Conservation (phyloP, 441 rosid species). For the Corymbia citriodora region DNA sequence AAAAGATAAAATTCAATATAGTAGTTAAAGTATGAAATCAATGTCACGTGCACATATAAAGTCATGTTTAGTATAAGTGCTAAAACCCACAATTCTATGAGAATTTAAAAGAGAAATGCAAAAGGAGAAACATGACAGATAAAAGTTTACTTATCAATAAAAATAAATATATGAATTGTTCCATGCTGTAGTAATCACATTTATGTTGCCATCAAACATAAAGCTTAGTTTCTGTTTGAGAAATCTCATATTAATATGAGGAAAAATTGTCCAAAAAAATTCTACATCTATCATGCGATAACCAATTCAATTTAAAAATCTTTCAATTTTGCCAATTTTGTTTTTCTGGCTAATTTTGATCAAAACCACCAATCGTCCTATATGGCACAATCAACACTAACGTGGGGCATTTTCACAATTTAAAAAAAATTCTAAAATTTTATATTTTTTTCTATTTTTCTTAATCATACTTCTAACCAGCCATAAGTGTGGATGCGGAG, state of each 20-base stretch:
- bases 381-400: too few relatives aligned
- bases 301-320: neutral
- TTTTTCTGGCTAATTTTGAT: rapidly evolving
- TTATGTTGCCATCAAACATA: neutral
- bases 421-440: neutral
- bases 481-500: neutral
- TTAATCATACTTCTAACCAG: neutral
- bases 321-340: neutral
- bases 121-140: neutral
- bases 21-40: neutral
- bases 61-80: neutral
- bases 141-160: neutral
- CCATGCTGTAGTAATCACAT: neutral
- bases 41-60: neutral
- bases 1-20: neutral
- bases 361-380: rapidly evolving
- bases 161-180: neutral
- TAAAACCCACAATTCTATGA: neutral
- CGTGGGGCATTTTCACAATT: neutral
- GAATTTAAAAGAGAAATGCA: neutral
- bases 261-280: neutral
- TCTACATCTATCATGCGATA: neutral
- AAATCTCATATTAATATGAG: neutral
- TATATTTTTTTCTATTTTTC: neutral
- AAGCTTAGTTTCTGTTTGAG: neutral